Evolutionary conservation across 2,329 filamentous ascomycete species (phyloP), one percentile per base, ranked within the genome.

Genomic region (Talaromyces sp.): DNA sequence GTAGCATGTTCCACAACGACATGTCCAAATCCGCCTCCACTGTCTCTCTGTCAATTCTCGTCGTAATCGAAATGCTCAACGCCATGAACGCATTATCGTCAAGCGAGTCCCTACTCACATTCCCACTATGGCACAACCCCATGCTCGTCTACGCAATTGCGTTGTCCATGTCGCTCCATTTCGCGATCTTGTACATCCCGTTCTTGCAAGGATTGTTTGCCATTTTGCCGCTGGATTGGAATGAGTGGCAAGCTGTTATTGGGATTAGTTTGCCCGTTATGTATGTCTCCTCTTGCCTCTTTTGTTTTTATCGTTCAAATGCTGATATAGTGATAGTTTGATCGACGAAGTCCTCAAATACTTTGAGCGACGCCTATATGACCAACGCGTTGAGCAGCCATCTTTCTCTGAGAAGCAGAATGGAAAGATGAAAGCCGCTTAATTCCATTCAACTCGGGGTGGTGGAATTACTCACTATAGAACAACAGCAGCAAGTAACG

Each of bases 51-150:
- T 96, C 92, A 43, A 88, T 89, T 73, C 85, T 99, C 19, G 95
- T 99, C 54, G 93, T 97, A 67, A 98, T 99, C 74, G 95, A 99
- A 82, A 99, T 99, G 95, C 87, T 99, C 76, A 99, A 99, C 80
- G 95, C 95, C 72, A 94, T 98, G 90, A 99, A 99, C 76, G 95
- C 94, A 0, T 86, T 99, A 37, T 97, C 93, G 1, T 97, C 93
- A 0, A 96, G 92, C 78, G 95, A 99, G 80, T 96, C 92, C 17
- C 87, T 99, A 13, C 80, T 99, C 64, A 97, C 93, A 2, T 86
- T 99, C 68, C 94, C 93, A 10, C 83, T 99, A n/a, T 97, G 94
- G 94, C 88, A 94, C 75, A 99, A 99, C 82, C 95, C 97, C 90
- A 95, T 97, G 85, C 89, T 99, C 19, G 92, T 99, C 63, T 97